Evolutionary conservation across 163 green algal species (phyloP), one percentile per base, ranked within the genome.

Genomic region (Chlorella variabilis): DNA sequence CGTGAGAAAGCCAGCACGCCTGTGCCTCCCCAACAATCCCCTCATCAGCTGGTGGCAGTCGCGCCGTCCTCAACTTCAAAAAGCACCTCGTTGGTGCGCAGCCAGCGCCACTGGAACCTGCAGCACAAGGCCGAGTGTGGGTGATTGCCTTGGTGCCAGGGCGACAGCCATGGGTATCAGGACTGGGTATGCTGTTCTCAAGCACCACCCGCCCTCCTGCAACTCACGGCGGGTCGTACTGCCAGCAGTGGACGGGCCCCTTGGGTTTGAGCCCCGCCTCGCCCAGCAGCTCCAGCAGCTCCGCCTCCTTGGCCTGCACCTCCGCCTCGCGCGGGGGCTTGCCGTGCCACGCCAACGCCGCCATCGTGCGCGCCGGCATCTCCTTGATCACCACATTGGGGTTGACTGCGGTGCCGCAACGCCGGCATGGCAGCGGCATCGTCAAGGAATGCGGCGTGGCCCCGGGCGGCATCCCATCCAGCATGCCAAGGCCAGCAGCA

Each of bases 381-480:
- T 93, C 88, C 25, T 78, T 79, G 56, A 93, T 87, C 0, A 58
- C 38, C 20, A 93, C 80, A 31, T 86, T 85, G 18, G 75, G 67
- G 76, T 93, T 91, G 27, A 86, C 76, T 80, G 73, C 36, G 54
- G 27, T n/a, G n/a, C n/a, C n/a, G n/a, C n/a, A n/a, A n/a, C n/a
- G n/a, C n/a, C n/a, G n/a, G n/a, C n/a, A n/a, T n/a, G n/a, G n/a
- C n/a, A n/a, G n/a, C n/a, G n/a, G n/a, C n/a, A n/a, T n/a, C n/a
- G n/a, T n/a, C 25, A 2, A 49, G 45, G 45, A 4, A 17, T 13
- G n/a, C n/a, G n/a, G n/a, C n/a, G n/a, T n/a, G n/a, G n/a, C n/a
- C n/a, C n/a, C n/a, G n/a, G n/a, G n/a, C n/a, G n/a, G n/a, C n/a
- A n/a, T n/a, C n/a, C n/a, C n/a, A n/a, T n/a, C 29, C 2, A 25